Evolutionary conservation across 2,329 filamentous ascomycete genomes (phyloP).

Genomic region (Trichoderma sp.): DNA sequence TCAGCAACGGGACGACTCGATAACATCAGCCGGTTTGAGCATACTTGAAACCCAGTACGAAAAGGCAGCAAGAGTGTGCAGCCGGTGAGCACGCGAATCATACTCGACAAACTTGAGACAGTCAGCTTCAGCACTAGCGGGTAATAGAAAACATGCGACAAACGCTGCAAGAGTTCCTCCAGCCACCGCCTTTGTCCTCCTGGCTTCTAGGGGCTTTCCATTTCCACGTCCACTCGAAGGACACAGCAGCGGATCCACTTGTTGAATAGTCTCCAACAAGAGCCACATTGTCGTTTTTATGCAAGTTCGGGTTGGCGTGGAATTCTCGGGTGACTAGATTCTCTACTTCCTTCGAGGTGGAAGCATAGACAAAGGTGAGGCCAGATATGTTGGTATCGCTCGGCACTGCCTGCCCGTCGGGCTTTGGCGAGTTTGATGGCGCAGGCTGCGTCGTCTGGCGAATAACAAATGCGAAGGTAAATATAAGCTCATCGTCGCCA

Average conservation of each 20-base stretch:
- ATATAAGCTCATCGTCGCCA: constrained; percentile 88
- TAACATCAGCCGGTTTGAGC: constrained; percentile 30
- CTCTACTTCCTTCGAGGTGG: constrained; percentile 81
- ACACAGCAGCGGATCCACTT: constrained; percentile 74
- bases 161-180: constrained; percentile 93
- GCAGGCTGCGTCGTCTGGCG: constrained; percentile 43
- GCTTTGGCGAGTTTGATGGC: constrained; percentile 43
- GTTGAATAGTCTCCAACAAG: constrained; percentile 91
- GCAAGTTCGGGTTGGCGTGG: constrained; percentile 92
- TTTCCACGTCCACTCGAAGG: constrained; percentile 95
- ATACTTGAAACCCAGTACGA: constrained; percentile 90
- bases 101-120: constrained; percentile 81
- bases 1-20: background rate
- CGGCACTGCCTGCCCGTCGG: constrained; percentile 45
- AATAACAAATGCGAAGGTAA: constrained; percentile 88
- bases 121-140: constrained; percentile 26
- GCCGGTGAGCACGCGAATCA: constrained; percentile 82
- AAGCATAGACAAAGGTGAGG: constrained; percentile 88
- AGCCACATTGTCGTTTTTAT: constrained; percentile 95
- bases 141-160: constrained; percentile 28
- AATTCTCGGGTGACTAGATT: constrained; percentile 94
- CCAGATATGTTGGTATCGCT: constrained; percentile 79
- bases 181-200: constrained; percentile 85
- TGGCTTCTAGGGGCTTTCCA: constrained; percentile 83
- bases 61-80: constrained; percentile 87